phyloP scores from a whole-genome alignment of 495 filamentous ascomycete species.

The Cercophora scortea region DNA sequence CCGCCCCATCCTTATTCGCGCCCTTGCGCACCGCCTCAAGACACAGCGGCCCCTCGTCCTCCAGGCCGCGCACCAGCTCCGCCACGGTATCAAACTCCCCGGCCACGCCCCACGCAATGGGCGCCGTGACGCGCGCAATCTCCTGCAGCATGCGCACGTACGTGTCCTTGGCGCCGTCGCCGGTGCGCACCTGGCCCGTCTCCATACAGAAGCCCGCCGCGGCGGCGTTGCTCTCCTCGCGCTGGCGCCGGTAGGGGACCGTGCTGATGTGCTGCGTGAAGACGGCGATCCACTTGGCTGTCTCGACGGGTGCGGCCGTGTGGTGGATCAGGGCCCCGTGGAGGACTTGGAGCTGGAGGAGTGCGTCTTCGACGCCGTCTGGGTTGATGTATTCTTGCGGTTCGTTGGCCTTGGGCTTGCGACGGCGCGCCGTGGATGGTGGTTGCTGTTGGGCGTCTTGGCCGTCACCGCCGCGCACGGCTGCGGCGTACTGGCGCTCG shows the following conservation, averaged over 20 bases:
- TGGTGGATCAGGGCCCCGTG: conserved; percentile 67
- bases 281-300: conserved; percentile 67
- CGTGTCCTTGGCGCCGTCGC: conserved; percentile 58
- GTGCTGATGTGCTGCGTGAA: conserved; percentile 80
- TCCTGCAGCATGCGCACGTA: conserved; percentile 76
- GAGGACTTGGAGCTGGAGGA: conserved; percentile 62
- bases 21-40: conserved; percentile 59
- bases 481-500: conserved; percentile 59
- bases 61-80: conserved; percentile 51
- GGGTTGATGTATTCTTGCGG: conserved; percentile 54
- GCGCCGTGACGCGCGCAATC: conserved; percentile 62
- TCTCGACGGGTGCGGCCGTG: conserved; percentile 52
- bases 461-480: conserved; percentile 48
- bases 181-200: conserved; percentile 67
- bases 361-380: conserved; percentile 63
- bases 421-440: conserved; percentile 9
- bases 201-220: conserved; percentile 76
- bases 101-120: conserved; percentile 65
- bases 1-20: conserved; percentile 58
- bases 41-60: conserved; percentile 47
- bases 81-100: conserved; percentile 51
- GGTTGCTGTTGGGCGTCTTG: conserved; percentile 14
- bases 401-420: conserved; percentile 34
- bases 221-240: conserved; percentile 29
- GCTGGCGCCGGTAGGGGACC: conserved; percentile 56